Base-by-base conservation (phyloP, 768 basidiomycete species). In the Fomitopsis pulvina region DNA sequence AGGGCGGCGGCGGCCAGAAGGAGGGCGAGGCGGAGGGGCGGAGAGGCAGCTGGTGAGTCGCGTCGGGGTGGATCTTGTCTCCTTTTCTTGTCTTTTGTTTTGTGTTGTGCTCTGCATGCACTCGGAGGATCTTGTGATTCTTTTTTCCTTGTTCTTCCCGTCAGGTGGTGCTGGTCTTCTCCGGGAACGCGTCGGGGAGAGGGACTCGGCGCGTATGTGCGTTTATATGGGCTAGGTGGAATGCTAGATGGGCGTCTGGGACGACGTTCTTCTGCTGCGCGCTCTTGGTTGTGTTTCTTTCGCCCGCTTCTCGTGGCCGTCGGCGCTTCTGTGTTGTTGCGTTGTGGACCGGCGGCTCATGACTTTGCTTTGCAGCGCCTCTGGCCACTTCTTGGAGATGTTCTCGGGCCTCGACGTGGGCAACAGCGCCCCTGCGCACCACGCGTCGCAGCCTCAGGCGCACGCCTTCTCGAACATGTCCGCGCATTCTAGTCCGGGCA, bases 321-420 rank as follows among this genome's bases (percentile, higher is more conserved):
- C n/a, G n/a, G n/a, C n/a, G n/a, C n/a, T n/a, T n/a, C n/a, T n/a
- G n/a, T n/a, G n/a, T n/a, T n/a, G n/a, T n/a, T n/a, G n/a, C n/a
- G 16, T 50, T 28, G 9, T 24, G 20, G 48, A 21, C n/a, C 2
- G 20, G 16, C 27, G 28, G 28, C 26, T 12, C 18, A 28, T 2
- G 21, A 27, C 26, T 14, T 52, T 27, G 16, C 16, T 38, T 24
- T 48, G 29, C 48, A 59, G 60, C 41, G 56, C 58, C 6, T 57
- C 60, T 30, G 56, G 51, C 0, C 52, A 55, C 3, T 52, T 61
- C 46, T 47, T 58, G n/a, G 58, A 59, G 18, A 45, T 55, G 50
- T 60, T 63, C 51, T 53, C 47, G 20, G 54, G 47, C 1, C 50
- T 63, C 18, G 60, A 56, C 37, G 62, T 63, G 32, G 51, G 54